These are phyloP conservation scores for Glutinoglossum americanum DNA, from an alignment of 495 filamentous ascomycete genomes.

Conservation along the genomic window DNA sequence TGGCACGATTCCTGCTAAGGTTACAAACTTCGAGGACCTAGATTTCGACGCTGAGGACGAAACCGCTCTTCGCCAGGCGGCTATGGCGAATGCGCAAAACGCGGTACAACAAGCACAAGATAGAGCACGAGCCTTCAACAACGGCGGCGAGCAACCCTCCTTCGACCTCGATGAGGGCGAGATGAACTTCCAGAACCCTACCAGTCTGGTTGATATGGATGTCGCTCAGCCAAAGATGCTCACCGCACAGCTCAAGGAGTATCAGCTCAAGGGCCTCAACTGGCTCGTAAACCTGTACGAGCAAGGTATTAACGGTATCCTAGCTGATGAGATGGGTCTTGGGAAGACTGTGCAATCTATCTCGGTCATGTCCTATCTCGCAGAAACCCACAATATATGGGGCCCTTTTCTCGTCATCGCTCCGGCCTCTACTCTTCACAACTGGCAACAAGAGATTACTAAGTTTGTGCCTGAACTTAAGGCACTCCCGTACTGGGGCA, in stretches of 20 bases:
- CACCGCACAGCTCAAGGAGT: constrained; percentile 85
- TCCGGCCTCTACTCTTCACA: constrained; percentile 88
- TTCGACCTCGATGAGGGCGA: constrained; percentile 55
- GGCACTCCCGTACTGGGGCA: constrained; percentile 93
- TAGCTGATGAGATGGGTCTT: constrained; percentile 98
- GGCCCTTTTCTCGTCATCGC: constrained; percentile 95
- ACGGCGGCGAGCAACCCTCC: constrained; percentile 25
- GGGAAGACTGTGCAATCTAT: constrained; percentile 98
- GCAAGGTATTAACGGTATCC: constrained; percentile 97
- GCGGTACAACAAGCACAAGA: constrained; percentile 89
- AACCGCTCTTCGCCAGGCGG: constrained; percentile 53
- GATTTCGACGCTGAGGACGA: constrained; percentile 96
- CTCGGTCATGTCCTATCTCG: constrained; percentile 96
- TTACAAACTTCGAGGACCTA: constrained; percentile 81
- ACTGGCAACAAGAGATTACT: constrained; percentile 96
- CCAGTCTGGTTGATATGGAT: constrained; percentile 78
- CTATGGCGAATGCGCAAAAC: constrained; percentile 88
- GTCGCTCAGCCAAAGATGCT: constrained; percentile 90
- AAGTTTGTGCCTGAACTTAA: constrained; percentile 87
- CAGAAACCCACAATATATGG: constrained; percentile 94
- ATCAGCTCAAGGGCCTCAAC: constrained; percentile 94
- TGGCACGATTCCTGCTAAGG: constrained; percentile 38
- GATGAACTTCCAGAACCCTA: constrained; percentile 99
- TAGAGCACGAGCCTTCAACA: constrained; percentile 69
- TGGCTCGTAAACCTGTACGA: constrained; percentile 99